Conservation (phyloP, 2,329 filamentous ascomycete genomes). For the Colletotrichum agaves region DNA sequence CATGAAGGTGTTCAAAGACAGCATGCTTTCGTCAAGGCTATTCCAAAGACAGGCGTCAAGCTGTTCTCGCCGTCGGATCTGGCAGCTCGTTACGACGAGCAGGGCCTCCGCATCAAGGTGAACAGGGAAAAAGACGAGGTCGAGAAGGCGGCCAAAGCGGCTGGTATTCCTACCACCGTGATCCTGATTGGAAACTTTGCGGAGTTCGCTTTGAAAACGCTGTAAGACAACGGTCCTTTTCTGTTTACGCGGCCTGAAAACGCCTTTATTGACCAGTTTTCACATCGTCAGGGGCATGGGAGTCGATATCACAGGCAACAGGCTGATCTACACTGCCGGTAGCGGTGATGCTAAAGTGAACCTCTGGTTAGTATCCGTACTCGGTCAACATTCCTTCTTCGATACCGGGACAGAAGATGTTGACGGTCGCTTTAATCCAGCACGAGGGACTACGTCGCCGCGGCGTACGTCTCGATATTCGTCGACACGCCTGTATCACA, state of each 20-base stretch:
- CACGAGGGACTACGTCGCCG: constrained; percentile 44
- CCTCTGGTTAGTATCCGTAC: constrained; percentile 7
- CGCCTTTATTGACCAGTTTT: neutral
- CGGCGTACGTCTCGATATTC: constrained; percentile 45
- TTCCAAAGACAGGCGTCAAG: constrained; percentile 43
- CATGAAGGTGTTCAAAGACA: constrained; percentile 41
- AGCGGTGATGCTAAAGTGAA: neutral
- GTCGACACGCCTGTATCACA: constrained; percentile 39
- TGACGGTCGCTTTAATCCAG: constrained; percentile 17
- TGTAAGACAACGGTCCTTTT: neutral
- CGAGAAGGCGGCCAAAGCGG: constrained; percentile 40
- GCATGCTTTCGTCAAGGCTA: constrained; percentile 43
- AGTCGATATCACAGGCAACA: constrained; percentile 14
- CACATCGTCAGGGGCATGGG: neutral
- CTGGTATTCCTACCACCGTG: constrained; percentile 40
- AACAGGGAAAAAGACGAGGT: constrained; percentile 42
- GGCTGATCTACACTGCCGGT: constrained; percentile 1
- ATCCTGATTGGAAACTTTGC: constrained; percentile 42
- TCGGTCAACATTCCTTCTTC: too few species aligned
- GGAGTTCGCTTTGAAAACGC: constrained; percentile 41
- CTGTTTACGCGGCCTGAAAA: neutral
- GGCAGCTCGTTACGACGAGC: constrained; percentile 40
- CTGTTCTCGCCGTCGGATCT: constrained; percentile 45
- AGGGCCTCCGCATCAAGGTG: constrained; percentile 39
- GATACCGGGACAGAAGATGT: too few species aligned